phyloP scores from a whole-genome alignment of 2,329 filamentous ascomycete species.

The Arthrobotrys entomopaga region DNA sequence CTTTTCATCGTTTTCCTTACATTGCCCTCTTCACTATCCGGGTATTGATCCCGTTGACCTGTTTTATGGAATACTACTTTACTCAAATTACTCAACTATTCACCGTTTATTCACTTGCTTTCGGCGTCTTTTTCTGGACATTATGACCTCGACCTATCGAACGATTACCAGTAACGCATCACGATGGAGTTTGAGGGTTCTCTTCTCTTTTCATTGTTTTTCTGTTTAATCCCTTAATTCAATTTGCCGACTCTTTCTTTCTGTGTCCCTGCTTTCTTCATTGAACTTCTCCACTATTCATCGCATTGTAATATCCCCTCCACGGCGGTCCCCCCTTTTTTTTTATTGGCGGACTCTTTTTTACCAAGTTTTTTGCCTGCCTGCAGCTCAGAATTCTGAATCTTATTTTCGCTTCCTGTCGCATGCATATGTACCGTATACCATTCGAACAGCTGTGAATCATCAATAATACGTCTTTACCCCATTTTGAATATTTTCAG shows the following conservation, averaged over 20 bases:
- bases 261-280: background rate
- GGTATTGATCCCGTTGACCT: background rate
- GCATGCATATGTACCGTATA: no score
- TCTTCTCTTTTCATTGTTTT: slow-evolving; percentile 2
- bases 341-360: background rate
- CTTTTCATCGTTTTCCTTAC: background rate
- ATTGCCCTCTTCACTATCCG: background rate
- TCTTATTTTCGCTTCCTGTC: no score
- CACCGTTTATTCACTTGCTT: slow-evolving; percentile 5
- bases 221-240: background rate
- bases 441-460: no score
- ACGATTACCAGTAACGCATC: slow-evolving; percentile 42
- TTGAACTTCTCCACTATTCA: slow-evolving; percentile 5
- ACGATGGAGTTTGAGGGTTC: slow-evolving; percentile 38
- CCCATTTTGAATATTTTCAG: no score
- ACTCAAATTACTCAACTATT: no score
- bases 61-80: no score
- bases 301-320: slow-evolving; percentile 7
- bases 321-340: background rate
- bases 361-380: no score
- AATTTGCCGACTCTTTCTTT: background rate
- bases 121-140: slow-evolving; percentile 30
- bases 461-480: no score
- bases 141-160: slow-evolving; percentile 20
- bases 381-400: no score